These are phyloP conservation scores for Phytophthora kernoviae DNA, from an alignment of 352 stramenopile genomes.

Conservation along the genomic window DNA sequence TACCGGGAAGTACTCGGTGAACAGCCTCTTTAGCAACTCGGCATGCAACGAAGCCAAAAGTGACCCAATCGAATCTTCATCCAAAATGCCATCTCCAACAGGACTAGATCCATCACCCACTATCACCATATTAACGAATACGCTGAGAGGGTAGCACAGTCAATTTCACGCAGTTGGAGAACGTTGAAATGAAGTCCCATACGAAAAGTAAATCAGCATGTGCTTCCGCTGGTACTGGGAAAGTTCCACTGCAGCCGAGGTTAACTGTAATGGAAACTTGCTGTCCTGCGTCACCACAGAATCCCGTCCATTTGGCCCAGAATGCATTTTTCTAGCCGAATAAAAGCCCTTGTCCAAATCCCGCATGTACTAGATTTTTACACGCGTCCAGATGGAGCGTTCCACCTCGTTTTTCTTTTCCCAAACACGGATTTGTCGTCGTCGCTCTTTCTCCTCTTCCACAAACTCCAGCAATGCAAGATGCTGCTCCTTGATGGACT, in stretches of 20 bases:
- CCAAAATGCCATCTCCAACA: constrained; percentile 52
- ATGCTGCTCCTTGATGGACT: constrained; percentile 49
- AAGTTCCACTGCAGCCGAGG: constrained; percentile 44
- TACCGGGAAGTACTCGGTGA: constrained; percentile 73
- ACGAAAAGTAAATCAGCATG: constrained; percentile 71
- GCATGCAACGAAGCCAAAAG: constrained; percentile 59
- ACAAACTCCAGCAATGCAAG: constrained; percentile 73
- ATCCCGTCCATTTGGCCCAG: neutral
- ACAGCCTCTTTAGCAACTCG: constrained; percentile 52
- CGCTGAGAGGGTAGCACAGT: constrained; percentile 48
- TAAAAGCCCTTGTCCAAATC: constrained; percentile 10
- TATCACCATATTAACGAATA: constrained; percentile 59
- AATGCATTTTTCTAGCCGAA: constrained; percentile 1
- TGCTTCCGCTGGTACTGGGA: constrained; percentile 43
- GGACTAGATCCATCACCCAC: constrained; percentile 51
- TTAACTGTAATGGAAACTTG: constrained; percentile 41
- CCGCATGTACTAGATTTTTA: constrained; percentile 47
- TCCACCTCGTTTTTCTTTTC: constrained; percentile 63
- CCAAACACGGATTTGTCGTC: constrained; percentile 59
- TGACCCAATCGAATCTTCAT: constrained; percentile 52
- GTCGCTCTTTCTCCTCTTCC: constrained; percentile 64
- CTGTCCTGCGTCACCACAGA: constrained; percentile 3
- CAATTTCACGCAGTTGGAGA: constrained; percentile 66
- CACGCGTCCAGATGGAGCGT: constrained; percentile 51
- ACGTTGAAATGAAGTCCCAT: constrained; percentile 81